Percentiles rank a stretch among this genome's conserved stretches.
Evolutionary conservation across 345 rosid genomes (phyloP).

Genomic region (Citrus mangshanensis): DNA sequence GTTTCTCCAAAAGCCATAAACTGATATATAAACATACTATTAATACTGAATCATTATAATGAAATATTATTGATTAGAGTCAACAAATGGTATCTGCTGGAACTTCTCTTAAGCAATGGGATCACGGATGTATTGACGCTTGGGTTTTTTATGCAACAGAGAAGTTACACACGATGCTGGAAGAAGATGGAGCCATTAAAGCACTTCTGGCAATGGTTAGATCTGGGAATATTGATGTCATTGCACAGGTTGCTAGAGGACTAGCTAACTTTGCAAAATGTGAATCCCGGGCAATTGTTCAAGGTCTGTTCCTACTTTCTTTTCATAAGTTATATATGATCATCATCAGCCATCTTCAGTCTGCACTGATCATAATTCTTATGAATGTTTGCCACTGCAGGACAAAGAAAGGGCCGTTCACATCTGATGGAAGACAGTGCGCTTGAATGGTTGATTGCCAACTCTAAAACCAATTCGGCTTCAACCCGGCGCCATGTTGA

Average conservation of each 20-base stretch:
- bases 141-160: conserved; percentile 39
- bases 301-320: conserved; percentile 45
- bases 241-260: conserved; percentile 93
- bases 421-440: conserved; percentile 75
- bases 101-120: not conserved
- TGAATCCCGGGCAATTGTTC: conserved; percentile 74
- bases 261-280: conserved; percentile 96
- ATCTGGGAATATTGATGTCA: conserved; percentile 59
- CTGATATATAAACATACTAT: not conserved
- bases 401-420: conserved; percentile 72
- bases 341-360: not conserved
- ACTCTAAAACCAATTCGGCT: conserved; percentile 46
- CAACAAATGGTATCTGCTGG: not conserved
- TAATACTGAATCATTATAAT: not conserved
- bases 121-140: not conserved
- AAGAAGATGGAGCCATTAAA: conserved; percentile 81
- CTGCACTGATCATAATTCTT: not conserved
- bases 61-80: not conserved
- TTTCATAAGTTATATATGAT: conserved; percentile 2
- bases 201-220: conserved; percentile 68
- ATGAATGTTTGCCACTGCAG: conserved; percentile 37
- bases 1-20: not conserved
- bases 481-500: conserved; percentile 79
- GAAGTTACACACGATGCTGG: conserved; percentile 60
- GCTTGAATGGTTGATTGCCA: conserved; percentile 73